Conservation (phyloP, 2,329 filamentous ascomycete genomes). For the Monilinia vaccinii-corymbosi region DNA sequence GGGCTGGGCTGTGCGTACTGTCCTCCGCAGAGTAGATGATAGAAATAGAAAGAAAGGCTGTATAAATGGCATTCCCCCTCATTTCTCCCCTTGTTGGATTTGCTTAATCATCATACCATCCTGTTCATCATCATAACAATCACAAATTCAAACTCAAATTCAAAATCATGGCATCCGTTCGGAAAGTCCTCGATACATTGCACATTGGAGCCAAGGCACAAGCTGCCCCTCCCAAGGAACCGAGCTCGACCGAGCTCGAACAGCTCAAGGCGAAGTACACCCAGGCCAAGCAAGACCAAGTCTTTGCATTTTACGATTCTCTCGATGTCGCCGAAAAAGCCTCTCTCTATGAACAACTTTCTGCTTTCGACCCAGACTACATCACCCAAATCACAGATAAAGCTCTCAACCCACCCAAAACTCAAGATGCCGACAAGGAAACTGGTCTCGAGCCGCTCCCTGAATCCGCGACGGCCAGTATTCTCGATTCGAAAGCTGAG, state of each 20-base stretch:
- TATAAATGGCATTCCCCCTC: conserved; percentile 1
- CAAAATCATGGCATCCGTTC: conserved; percentile 31
- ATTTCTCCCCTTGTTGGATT: not conserved
- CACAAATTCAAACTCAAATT: too few species aligned
- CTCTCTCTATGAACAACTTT: conserved; percentile 71
- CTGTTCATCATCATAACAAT: not conserved
- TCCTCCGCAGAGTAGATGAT: not conserved
- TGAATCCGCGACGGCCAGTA: conserved; percentile 75
- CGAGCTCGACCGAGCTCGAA: conserved; percentile 34
- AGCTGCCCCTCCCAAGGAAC: conserved; percentile 26
- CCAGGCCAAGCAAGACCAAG: conserved; percentile 68
- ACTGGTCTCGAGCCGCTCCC: conserved; percentile 73
- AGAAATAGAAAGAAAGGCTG: not conserved
- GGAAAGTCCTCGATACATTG: conserved; percentile 40
- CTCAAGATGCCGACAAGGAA: conserved; percentile 31
- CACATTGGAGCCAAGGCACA: conserved; percentile 29
- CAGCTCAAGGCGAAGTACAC: conserved; percentile 62
- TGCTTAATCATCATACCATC: not conserved
- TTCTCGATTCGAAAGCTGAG: conserved; percentile 74
- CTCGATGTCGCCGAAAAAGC: conserved; percentile 67
- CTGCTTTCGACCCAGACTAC: conserved; percentile 69
- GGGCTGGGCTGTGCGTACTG: conserved; percentile 18
- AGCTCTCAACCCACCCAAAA: conserved; percentile 67
- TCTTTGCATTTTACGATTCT: conserved; percentile 80
- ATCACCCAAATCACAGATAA: conserved; percentile 82